Conservation (phyloP, 345 rosid species). For the Arabidopsis suecica region DNA sequence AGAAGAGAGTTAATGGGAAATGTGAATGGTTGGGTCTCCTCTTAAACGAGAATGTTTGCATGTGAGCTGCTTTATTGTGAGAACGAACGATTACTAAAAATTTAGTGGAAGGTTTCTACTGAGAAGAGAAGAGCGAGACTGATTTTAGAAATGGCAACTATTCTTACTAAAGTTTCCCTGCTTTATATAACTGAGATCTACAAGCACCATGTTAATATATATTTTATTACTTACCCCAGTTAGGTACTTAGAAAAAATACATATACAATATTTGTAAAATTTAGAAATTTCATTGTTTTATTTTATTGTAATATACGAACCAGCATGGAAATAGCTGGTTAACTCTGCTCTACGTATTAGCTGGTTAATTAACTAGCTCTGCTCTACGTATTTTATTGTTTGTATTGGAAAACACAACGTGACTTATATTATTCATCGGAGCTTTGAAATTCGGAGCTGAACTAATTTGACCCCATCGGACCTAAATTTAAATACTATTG, state of each 20-base stretch:
- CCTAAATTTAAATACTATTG: constrained; percentile 14
- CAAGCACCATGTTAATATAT: constrained; percentile 1
- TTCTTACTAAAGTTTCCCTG: not conserved
- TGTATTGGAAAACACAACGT: constrained; percentile 21
- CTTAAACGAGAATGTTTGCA: constrained; percentile 32
- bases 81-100: constrained; percentile 1
- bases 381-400: too few species aligned
- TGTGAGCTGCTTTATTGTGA: constrained; percentile 25
- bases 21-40: constrained; percentile 22
- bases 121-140: not conserved
- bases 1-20: not conserved
- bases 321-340: too few species aligned
- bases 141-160: not conserved
- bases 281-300: too few species aligned
- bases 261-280: too few species aligned
- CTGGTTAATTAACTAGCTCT: too few species aligned
- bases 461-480: constrained; percentile 33
- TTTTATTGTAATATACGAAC: too few species aligned
- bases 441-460: constrained; percentile 10
- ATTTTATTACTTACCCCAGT: not conserved
- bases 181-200: constrained; percentile 27
- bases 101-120: constrained; percentile 9
- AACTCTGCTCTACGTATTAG: too few species aligned
- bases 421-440: constrained; percentile 26
- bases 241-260: not conserved